These are phyloP conservation scores for Crataegus laevigata DNA, from an alignment of 306 rosid genomes.

Conservation along the genomic window DNA sequence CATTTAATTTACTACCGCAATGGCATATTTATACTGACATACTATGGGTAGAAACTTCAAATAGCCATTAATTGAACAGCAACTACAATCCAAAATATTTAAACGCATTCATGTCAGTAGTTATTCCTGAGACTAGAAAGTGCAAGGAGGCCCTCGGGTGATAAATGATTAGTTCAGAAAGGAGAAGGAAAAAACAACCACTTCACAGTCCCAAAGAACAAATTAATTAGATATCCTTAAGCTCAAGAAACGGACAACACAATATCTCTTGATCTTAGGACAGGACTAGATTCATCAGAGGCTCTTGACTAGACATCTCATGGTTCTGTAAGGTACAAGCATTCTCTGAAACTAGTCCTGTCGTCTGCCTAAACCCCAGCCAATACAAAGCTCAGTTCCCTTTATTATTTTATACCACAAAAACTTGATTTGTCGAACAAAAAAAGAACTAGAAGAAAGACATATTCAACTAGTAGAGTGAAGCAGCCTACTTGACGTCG, in stretches of 20 bases:
- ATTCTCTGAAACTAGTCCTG: not conserved
- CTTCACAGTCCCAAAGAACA: not conserved
- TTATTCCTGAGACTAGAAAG: not conserved
- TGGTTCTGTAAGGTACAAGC: not conserved
- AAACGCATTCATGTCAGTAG: not conserved
- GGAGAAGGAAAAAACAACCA: not conserved
- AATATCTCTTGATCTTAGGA: not conserved
- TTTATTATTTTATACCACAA: not conserved
- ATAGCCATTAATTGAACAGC: not conserved
- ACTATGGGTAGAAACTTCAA: not conserved
- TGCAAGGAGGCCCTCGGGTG: not conserved
- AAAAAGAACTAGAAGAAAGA: not conserved
- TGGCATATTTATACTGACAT: not conserved
- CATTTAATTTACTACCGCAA: not conserved
- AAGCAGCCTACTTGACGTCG: constrained; percentile 71
- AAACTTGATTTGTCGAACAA: too few relatives aligned
- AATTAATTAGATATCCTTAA: not conserved
- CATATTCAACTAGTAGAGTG: not conserved
- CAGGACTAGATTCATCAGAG: not conserved
- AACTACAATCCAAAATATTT: not conserved
- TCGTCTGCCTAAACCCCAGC: not conserved
- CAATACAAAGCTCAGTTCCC: not conserved
- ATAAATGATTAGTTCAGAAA: not conserved
- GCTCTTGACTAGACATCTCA: not conserved
- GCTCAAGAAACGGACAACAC: not conserved